A percentile compares a stretch with the other conserved stretches of the same genome.
These are phyloP conservation scores for Laguncularia racemosa DNA, from an alignment of 345 rosid species.

Conservation along the genomic window DNA sequence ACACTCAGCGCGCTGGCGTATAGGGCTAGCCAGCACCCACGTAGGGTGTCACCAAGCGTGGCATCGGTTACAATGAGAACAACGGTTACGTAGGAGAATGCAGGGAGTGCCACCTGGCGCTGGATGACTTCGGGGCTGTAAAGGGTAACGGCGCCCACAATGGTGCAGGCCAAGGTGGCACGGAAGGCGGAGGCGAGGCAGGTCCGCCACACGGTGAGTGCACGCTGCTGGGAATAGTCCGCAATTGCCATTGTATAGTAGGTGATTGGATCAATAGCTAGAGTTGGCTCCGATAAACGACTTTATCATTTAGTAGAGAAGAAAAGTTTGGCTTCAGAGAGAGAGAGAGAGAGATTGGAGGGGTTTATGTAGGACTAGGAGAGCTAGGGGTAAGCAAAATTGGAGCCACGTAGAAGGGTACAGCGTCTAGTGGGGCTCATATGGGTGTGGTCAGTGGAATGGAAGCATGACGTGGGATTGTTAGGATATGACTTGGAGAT, in stretches of 20 bases:
- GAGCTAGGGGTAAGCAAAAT: no score
- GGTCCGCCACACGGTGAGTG: slow-evolving; percentile 47
- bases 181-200: slow-evolving; percentile 66
- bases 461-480: no score
- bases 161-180: slow-evolving; percentile 68
- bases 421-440: no score
- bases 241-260: slow-evolving; percentile 4
- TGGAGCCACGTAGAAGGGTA: no score
- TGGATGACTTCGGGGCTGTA: slow-evolving; percentile 50
- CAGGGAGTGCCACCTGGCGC: slow-evolving; percentile 50
- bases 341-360: background rate
- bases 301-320: background rate
- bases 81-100: slow-evolving; percentile 70
- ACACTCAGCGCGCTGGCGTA: slow-evolving; percentile 65
- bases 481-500: no score
- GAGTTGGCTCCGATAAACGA: no score
- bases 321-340: background rate
- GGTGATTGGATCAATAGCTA: no score
- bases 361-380: no score
- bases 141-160: slow-evolving; percentile 57
- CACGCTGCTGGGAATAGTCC: slow-evolving; percentile 21
- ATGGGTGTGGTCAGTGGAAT: no score
- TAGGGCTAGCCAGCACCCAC: slow-evolving; percentile 66
- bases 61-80: slow-evolving; percentile 65
- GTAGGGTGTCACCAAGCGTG: slow-evolving; percentile 62